Evolutionary conservation across 2,329 filamentous ascomycete species (phyloP).

Genomic region (Lachnellula cervina): DNA sequence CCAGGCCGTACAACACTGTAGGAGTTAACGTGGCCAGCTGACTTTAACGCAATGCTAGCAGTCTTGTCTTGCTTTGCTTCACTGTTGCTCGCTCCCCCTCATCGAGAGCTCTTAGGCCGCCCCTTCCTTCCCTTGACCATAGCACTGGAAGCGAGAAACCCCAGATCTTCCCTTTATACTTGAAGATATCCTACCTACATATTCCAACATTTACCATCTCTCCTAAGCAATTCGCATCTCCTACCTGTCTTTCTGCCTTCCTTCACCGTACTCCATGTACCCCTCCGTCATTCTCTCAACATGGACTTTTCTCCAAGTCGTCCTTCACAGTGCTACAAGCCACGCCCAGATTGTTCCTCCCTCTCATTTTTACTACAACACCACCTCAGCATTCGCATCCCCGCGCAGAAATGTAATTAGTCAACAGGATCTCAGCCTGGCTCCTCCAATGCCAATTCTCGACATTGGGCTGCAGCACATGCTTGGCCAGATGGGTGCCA

Average conservation of each 20-base stretch:
- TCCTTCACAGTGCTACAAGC: background rate
- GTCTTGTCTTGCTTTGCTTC: no score
- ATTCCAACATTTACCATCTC: no score
- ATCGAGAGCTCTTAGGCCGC: no score
- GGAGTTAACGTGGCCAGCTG: no score
- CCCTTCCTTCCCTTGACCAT: no score
- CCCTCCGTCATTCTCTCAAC: slow-evolving; percentile 6
- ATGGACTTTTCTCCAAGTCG: background rate
- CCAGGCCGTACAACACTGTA: no score
- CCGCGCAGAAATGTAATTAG: background rate
- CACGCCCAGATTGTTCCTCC: slow-evolving; percentile 2
- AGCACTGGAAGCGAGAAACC: no score
- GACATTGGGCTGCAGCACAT: slow-evolving; percentile 18
- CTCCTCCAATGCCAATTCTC: slow-evolving; percentile 14
- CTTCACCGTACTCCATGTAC: slow-evolving; percentile 2
- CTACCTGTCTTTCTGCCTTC: background rate
- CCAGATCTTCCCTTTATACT: no score
- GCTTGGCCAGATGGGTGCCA: slow-evolving; percentile 15
- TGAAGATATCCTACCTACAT: no score
- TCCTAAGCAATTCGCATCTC: no score
- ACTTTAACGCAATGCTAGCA: no score
- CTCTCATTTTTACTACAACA: background rate
- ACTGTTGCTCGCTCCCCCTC: no score
- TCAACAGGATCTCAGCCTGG: slow-evolving; percentile 12
- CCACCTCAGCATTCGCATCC: background rate